These are phyloP conservation scores for Medicago ruthenica DNA, from an alignment of 306 rosid genomes.

Conservation along the genomic window DNA sequence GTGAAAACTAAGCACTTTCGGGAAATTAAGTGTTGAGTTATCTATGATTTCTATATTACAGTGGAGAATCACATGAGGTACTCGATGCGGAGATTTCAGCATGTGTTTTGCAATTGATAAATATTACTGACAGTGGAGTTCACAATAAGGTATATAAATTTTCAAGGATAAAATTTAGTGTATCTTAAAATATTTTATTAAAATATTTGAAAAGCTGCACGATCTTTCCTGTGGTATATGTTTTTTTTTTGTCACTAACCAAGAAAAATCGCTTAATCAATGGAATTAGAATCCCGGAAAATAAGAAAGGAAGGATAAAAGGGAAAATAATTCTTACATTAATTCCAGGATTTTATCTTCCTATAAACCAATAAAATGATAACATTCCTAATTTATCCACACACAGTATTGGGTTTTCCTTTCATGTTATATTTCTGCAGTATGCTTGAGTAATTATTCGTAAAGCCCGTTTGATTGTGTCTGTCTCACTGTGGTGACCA, in stretches of 20 bases:
- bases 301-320: neutral
- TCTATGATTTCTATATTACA: slow-evolving; percentile 38
- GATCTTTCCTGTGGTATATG: slow-evolving; percentile 13
- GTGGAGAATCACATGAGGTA: slow-evolving; percentile 55
- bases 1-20: slow-evolving; percentile 11
- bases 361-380: neutral
- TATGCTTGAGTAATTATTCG: neutral
- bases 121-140: slow-evolving; percentile 54
- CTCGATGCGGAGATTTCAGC: slow-evolving; percentile 61
- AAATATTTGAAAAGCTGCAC: slow-evolving; percentile 19
- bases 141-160: slow-evolving; percentile 48
- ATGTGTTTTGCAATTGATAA: slow-evolving; percentile 51
- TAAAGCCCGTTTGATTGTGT: too few relatives aligned
- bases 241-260: neutral
- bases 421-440: neutral
- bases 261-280: neutral
- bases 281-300: neutral
- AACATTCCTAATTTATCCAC: neutral
- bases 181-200: slow-evolving; percentile 25
- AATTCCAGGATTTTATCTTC: neutral
- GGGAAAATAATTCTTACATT: neutral
- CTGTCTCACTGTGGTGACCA: too few relatives aligned
- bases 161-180: neutral
- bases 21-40: slow-evolving; percentile 22
- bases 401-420: neutral